Evolutionary conservation across 139 green algal genomes (phyloP).

Genomic region (Gonium pectorale): DNA sequence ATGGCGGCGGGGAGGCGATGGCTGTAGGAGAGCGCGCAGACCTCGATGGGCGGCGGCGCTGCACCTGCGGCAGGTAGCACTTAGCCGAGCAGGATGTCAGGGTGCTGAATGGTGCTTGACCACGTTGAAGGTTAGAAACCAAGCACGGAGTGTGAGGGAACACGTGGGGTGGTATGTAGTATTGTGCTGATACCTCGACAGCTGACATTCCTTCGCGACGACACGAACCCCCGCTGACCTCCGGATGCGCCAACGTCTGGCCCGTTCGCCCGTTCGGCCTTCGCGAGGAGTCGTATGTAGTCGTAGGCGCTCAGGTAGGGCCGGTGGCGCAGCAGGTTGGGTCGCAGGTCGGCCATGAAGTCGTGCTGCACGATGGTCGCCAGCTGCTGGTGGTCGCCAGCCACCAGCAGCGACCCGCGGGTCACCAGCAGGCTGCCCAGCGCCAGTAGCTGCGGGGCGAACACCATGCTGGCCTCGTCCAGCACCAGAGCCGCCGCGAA

Average conservation of each 20-base stretch:
- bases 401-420: constrained; percentile 21
- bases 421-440: constrained; percentile 19
- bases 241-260: too few species aligned
- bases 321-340: constrained; percentile 9
- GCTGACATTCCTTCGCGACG: too few species aligned
- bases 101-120: too few species aligned
- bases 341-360: constrained; percentile 20
- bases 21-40: constrained; percentile 11
- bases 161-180: too few species aligned
- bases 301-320: constrained; percentile 33
- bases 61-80: constrained; percentile 10
- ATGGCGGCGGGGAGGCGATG: constrained; percentile 21
- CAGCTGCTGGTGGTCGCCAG: constrained; percentile 39
- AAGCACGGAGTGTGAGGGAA: too few species aligned
- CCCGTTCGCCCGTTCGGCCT: neutral
- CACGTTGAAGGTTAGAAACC: too few species aligned
- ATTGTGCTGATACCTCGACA: too few species aligned
- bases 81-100: too few species aligned
- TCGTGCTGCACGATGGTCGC: constrained; percentile 16
- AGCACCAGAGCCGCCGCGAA: constrained; percentile 5
- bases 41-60: neutral
- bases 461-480: constrained; percentile 39
- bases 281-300: constrained; percentile 14
- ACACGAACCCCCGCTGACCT: too few species aligned
- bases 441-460: constrained; percentile 26